Conservation (phyloP, 257 asterid species). For the Solanum etuberosum region DNA sequence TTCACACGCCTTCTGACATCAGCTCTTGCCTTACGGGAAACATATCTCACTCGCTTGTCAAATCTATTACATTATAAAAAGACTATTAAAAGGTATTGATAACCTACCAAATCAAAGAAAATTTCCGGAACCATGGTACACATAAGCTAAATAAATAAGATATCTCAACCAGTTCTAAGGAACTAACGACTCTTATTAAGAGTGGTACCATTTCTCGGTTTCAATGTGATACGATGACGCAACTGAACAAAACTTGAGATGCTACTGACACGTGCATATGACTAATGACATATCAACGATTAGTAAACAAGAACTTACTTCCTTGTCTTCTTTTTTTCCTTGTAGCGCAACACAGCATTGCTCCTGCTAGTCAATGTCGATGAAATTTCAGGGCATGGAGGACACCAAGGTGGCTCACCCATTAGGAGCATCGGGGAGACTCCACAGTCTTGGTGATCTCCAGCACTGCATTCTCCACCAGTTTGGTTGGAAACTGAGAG, state of each 20-base stretch:
- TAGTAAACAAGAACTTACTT: conserved; percentile 17
- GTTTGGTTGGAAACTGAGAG: conserved; percentile 67
- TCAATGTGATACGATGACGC: not conserved
- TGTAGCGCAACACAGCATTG: conserved; percentile 88
- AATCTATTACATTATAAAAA: conserved; percentile 36
- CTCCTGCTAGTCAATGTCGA: conserved; percentile 51
- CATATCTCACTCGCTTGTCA: conserved; percentile 90
- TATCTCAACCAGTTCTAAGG: not conserved
- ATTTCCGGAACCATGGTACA: not conserved
- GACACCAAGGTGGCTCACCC: conserved; percentile 73
- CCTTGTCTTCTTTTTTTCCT: conserved; percentile 92
- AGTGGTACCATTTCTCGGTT: not conserved
- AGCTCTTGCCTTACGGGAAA: conserved; percentile 94
- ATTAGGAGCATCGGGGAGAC: conserved; percentile 41
- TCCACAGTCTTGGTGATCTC: conserved; percentile 63
- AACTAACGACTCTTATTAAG: not conserved
- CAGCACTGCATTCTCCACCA: conserved; percentile 57
- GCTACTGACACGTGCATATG: not conserved
- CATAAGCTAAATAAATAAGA: not conserved
- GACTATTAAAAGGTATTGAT: not conserved
- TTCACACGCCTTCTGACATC: conserved; percentile 92
- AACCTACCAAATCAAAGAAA: not conserved
- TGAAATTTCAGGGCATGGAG: conserved; percentile 51
- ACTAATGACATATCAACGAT: not conserved
- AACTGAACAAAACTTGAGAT: not conserved